These are phyloP conservation scores for Saksenaea oblongispora DNA, from an alignment of 371 early-diverging fungal genomes.

Conservation along the genomic window DNA sequence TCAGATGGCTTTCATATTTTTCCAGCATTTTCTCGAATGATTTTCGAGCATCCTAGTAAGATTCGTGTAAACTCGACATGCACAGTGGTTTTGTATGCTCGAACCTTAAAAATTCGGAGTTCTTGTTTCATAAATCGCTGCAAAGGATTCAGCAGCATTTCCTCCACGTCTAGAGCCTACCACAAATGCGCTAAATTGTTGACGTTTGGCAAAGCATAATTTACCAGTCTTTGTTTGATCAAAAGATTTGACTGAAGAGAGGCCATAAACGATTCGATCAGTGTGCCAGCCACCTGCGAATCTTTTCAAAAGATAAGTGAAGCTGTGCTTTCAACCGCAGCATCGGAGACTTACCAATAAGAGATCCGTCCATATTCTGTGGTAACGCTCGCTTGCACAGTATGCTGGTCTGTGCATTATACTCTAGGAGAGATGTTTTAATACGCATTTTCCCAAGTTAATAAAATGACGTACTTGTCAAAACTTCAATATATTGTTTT, in stretches of 20 bases:
- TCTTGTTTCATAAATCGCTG: constrained; percentile 60
- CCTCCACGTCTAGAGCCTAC: constrained; percentile 56
- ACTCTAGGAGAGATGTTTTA: constrained; percentile 18
- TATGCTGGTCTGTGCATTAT: constrained; percentile 32
- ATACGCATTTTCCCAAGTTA: neutral
- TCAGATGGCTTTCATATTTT: constrained; percentile 65
- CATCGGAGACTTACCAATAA: constrained; percentile 34
- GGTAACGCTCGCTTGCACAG: constrained; percentile 36
- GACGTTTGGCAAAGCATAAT: constrained; percentile 1
- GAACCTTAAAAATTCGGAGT: constrained; percentile 55
- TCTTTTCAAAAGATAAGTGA: constrained; percentile 18
- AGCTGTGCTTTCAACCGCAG: neutral
- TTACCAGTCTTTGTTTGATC: constrained; percentile 53
- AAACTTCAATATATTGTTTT: constrained; percentile 44
- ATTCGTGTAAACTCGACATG: neutral
- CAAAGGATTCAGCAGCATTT: constrained; percentile 53
- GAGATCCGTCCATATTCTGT: constrained; percentile 31
- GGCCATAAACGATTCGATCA: constrained; percentile 42
- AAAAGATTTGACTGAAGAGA: constrained; percentile 50
- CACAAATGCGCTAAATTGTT: neutral
- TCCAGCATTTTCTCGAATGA: constrained; percentile 61
- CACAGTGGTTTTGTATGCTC: neutral
- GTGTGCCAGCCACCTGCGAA: constrained; percentile 33
- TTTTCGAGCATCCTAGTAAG: constrained; percentile 45
- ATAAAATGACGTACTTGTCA: constrained; percentile 32